Base-by-base conservation (phyloP, 176 grass and related monocot species). In the Bothriochloa decipiens region DNA sequence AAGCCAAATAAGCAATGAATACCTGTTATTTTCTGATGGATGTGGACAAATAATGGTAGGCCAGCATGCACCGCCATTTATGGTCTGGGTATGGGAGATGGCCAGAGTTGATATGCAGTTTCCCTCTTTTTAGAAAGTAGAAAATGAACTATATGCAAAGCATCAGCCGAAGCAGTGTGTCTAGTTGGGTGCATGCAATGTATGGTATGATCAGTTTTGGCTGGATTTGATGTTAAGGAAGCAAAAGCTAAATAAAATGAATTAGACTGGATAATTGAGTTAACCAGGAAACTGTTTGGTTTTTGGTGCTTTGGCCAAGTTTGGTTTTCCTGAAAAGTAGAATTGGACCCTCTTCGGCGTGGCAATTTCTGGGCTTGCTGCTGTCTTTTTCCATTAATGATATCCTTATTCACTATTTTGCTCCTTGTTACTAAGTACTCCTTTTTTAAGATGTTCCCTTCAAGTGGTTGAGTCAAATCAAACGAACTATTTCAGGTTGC, bases 401-500 rank as follows among this genome's bases (percentile, higher is more conserved):
- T 72, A 16, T 42, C 25, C 14, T 14, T 3, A 11, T 74, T 50
- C 46, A 74, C 14, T 74, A 32, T 11, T 35, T 67, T 22, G 15
- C 45, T 22, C 8, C 45, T 52, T 74, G 4, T 20, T 22, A 53
- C 10, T 46, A 46, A 46, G 16, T 5, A 16, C 50, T 18, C 6
- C 13, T 8, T 26, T 67, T 79, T 46, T 12, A 39, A 80, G 17
- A 15, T 4, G 5, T 80, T 4, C 39, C 16, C 25, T 57, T 55
- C 36, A 16, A 71, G 53, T 28, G 80, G n/a, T 29, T 61, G 16
- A 71, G 1, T 60, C 8, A 60, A 72, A 60, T 60, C n/a, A 42
- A 58, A 57, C 3, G 0, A 70, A 42, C 45, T 39, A 41, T 82
- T 77, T 52, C 89, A 94, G 92, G 92, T 94, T 35, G 89, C 89